phyloP scores from a whole-genome alignment of 495 filamentous ascomycete species.

The Corynascus novoguineensis region DNA sequence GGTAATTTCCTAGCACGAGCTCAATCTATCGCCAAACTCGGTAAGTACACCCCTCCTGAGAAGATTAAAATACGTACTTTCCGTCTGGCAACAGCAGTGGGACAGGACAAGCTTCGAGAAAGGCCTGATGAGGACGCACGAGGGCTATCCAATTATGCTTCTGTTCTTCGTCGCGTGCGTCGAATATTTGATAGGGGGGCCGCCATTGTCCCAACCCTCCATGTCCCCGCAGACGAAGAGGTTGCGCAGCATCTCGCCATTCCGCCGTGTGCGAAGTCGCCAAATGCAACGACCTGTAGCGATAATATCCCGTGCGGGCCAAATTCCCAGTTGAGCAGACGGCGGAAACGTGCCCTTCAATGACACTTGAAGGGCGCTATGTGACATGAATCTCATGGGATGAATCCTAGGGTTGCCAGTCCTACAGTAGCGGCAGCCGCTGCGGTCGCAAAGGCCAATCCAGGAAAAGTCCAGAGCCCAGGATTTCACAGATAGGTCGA shows the following conservation, averaged over 20 bases:
- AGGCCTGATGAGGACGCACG: background rate
- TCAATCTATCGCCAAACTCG: no score
- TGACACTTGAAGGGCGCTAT: background rate
- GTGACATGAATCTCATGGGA: background rate
- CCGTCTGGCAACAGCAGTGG: background rate
- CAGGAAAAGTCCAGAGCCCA: background rate
- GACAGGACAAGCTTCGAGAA: background rate
- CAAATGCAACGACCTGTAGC: background rate
- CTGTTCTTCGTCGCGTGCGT: background rate
- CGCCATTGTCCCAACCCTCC: background rate
- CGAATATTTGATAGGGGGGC: background rate
- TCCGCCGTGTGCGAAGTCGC: conserved; percentile 3
- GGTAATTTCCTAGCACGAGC: no score
- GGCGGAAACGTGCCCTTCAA: background rate
- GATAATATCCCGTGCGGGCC: background rate
- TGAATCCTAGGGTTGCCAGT: no score
- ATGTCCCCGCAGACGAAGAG: background rate
- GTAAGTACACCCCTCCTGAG: background rate
- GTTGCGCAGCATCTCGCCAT: background rate
- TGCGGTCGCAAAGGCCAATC: no score
- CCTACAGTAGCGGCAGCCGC: no score
- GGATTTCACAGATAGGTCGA: background rate
- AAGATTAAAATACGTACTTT: background rate
- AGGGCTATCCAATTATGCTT: background rate
- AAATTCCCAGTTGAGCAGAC: conserved; percentile 1